phyloP scores from a whole-genome alignment of 148 eudicot species.

The Chenopodium berlandieri region DNA sequence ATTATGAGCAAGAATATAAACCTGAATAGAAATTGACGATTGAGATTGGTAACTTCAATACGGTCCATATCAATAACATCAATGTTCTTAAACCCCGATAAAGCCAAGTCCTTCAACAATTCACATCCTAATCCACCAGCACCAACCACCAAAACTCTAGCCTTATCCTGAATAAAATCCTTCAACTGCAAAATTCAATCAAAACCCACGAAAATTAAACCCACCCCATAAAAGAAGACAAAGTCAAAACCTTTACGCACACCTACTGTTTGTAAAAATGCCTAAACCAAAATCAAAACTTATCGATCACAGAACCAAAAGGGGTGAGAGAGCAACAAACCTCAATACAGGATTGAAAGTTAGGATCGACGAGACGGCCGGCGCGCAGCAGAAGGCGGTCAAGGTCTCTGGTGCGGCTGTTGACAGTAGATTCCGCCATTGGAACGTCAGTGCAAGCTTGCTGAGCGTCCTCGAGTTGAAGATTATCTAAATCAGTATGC shows the following conservation, averaged over 20 bases:
- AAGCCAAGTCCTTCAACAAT: slow-evolving; percentile 85
- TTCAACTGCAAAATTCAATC: slow-evolving; percentile 53
- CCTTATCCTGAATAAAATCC: slow-evolving; percentile 64
- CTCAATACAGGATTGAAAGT: slow-evolving; percentile 63
- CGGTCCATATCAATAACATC: slow-evolving; percentile 98
- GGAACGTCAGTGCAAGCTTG: slow-evolving; percentile 29
- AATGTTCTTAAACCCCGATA: slow-evolving; percentile 79
- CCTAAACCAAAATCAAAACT: slow-evolving; percentile 7
- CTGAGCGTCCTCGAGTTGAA: slow-evolving; percentile 4
- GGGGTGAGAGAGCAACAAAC: slow-evolving; percentile 22
- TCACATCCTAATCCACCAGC: slow-evolving; percentile 96
- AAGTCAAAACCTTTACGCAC: slow-evolving; percentile 5
- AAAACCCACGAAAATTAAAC: slow-evolving; percentile 9
- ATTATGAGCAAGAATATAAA: slow-evolving; percentile 13
- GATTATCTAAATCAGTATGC: slow-evolving; percentile 31
- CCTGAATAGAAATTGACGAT: slow-evolving; percentile 98
- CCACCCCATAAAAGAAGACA: slow-evolving; percentile 14
- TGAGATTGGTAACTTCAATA: slow-evolving; percentile 91
- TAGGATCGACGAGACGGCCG: slow-evolving; percentile 77
- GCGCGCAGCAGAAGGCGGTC: slow-evolving; percentile 89
- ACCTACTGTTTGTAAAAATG: slow-evolving; percentile 24
- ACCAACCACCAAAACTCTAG: slow-evolving; percentile 78
- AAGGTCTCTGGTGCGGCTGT: slow-evolving; percentile 76
- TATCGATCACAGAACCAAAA: not conserved
- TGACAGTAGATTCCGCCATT: slow-evolving; percentile 61